A percentile compares a stretch with the other conserved stretches of the same genome.
Conservation (phyloP, 176 grass and related monocot genomes). For the Cenchrus americanus region DNA sequence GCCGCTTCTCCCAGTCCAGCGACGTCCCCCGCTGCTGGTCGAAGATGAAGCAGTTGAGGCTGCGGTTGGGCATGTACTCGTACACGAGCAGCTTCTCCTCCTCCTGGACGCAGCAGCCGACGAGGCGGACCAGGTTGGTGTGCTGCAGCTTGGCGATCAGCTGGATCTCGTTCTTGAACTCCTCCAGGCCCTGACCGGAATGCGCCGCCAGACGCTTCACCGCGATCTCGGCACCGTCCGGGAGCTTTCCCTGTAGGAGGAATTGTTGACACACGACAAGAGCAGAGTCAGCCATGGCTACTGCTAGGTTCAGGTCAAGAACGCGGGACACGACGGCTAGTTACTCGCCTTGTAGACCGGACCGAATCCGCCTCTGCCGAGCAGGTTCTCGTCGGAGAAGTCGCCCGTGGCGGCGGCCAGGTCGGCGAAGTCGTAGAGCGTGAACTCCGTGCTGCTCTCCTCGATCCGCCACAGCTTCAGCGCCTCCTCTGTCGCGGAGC, state of each 20-base stretch:
- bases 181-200: conserved; percentile 51
- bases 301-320: too few relatives aligned
- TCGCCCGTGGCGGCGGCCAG: conserved; percentile 39
- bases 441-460: conserved; percentile 61
- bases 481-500: conserved; percentile 50
- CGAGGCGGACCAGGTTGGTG: conserved; percentile 63
- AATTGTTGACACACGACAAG: background rate
- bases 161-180: conserved; percentile 72
- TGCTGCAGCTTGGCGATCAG: conserved; percentile 76
- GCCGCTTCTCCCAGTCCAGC: conserved; percentile 48
- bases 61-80: conserved; percentile 73
- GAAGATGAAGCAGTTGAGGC: conserved; percentile 65
- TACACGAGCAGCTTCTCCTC: conserved; percentile 71
- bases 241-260: conserved; percentile 37
- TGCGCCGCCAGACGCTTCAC: conserved; percentile 56
- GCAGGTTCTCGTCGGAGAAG: conserved; percentile 54
- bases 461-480: conserved; percentile 58
- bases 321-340: background rate
- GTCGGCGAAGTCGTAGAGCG: conserved; percentile 43
- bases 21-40: conserved; percentile 5
- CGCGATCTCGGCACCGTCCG: conserved; percentile 46
- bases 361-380: conserved; percentile 60
- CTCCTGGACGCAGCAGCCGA: conserved; percentile 58
- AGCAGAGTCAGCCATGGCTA: background rate
- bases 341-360: conserved; percentile 61